Evolutionary conservation across 2,329 filamentous ascomycete species (phyloP), one percentile per base, ranked within the genome.

Genomic region (Albophoma yamanashiensis): DNA sequence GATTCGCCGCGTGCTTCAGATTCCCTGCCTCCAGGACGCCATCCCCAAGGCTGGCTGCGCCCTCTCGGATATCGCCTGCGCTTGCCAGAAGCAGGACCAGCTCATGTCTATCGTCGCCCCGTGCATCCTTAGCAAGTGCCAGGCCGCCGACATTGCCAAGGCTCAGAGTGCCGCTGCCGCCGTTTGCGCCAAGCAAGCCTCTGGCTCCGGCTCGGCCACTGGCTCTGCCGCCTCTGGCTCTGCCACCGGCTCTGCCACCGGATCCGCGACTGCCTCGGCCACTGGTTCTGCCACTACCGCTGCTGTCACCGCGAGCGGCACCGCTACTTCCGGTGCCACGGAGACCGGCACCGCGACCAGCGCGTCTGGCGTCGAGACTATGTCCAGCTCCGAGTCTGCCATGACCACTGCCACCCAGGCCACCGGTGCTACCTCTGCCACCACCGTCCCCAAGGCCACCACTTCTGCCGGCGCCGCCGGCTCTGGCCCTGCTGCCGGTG

Each of bases 91-190:
- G 59, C 72, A 75, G 66, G 60, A 60, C 45, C 64, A 68, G 62
- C 40, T 59, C 63, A 27, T 59, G 65, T 42, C 60, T n/a, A n/a
- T 69, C 53, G 68, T 72, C 59, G 59, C 68, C 15, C 61, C 67
- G 22, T 77, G 75, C 66, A 60, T 75, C 55, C 60, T 69, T 61
- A 63, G 66, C 31, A 68, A 69, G 47, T 81, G 79, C 66, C 60
- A 62, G 14, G 34, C 63, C 2, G 43, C 59, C 38, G 71, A 73
- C 12, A 65, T 78, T 27, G 47, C 61, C 31, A 66, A 69, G 59
- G 73, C 72, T 20, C 69, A 72, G 59, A 56, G 65, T 11, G 70
- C 74, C 12, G 73, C 73, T 15, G 57, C 56, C 15, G 64, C 59
- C 3, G 67, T 69, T 31, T 76, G 75, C 63, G 60, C 67, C 63